Conservation (phyloP, 768 basidiomycete species). For the Paxillus involutus region DNA sequence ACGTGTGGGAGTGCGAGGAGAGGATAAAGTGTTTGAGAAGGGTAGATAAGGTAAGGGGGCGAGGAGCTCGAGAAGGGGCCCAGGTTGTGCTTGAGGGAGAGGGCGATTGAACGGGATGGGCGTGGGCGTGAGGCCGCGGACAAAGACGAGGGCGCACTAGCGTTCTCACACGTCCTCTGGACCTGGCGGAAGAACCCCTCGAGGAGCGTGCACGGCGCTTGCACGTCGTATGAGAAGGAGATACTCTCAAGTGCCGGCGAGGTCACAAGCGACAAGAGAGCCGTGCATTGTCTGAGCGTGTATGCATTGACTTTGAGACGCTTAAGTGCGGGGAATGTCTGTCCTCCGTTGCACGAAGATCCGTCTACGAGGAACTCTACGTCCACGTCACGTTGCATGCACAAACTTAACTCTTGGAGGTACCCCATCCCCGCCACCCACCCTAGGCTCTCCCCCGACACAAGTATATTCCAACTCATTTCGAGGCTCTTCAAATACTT, state of each 20-base stretch:
- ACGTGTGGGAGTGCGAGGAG: constrained; percentile 21
- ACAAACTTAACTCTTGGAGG: constrained; percentile 23
- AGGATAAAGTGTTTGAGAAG: constrained; percentile 24
- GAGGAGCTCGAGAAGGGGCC: constrained; percentile 17
- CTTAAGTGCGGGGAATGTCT: constrained; percentile 22
- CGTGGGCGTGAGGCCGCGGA: background rate
- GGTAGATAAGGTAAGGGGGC: constrained; percentile 22
- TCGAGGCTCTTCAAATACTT: constrained; percentile 22
- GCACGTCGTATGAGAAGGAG: constrained; percentile 26
- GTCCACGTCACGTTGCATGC: constrained; percentile 18
- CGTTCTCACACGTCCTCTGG: constrained; percentile 11
- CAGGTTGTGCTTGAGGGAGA: constrained; percentile 29
- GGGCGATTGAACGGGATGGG: constrained; percentile 11
- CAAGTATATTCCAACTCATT: constrained; percentile 22
- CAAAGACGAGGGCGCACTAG: background rate
- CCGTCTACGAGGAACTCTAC: constrained; percentile 11
- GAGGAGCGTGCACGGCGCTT: constrained; percentile 20
- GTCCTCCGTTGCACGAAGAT: constrained; percentile 2
- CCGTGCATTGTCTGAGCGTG: constrained; percentile 29
- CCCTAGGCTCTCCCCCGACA: constrained; percentile 22
- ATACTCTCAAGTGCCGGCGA: constrained; percentile 23
- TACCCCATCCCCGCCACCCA: constrained; percentile 20
- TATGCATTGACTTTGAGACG: constrained; percentile 23
- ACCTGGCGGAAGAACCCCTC: constrained; percentile 25
- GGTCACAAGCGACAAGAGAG: constrained; percentile 22